Evolutionary conservation across 495 filamentous ascomycete species (phyloP).

Genomic region (Lasiosphaeriaceae sp.): DNA sequence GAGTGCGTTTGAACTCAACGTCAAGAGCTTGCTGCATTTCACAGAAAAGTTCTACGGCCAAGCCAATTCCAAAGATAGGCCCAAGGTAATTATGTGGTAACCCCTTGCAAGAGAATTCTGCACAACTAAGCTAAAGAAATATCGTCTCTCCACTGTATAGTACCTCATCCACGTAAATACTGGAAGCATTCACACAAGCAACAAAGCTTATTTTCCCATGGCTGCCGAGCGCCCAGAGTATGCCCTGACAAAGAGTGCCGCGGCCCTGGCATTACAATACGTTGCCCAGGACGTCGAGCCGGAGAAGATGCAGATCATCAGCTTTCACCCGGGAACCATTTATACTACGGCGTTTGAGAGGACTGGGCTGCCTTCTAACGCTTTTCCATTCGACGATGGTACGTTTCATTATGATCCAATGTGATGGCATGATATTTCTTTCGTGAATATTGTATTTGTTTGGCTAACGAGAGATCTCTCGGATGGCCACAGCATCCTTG

Average conservation of each 20-base stretch:
- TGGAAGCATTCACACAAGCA: conserved; percentile 14
- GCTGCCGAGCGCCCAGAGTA: conserved; percentile 16
- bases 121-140: neutral
- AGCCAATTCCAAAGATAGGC: neutral
- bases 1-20: conserved; percentile 24
- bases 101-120: neutral
- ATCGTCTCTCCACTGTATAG: neutral
- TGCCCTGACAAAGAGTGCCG: conserved; percentile 32
- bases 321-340: conserved; percentile 39
- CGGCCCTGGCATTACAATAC: conserved; percentile 24
- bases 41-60: conserved; percentile 29
- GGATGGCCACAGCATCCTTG: conserved; percentile 28
- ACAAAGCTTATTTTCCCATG: conserved; percentile 3
- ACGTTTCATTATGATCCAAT: conserved; percentile 1
- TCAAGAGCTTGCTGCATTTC: conserved; percentile 26
- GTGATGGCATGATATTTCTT: neutral
- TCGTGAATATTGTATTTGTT: neutral
- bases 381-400: conserved; percentile 31
- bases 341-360: conserved; percentile 19
- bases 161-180: conserved; percentile 32
- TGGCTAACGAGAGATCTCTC: neutral
- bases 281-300: conserved; percentile 23
- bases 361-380: conserved; percentile 12
- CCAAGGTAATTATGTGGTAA: neutral
- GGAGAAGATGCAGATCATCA: conserved; percentile 36